A percentile compares a stretch with the other conserved stretches of the same genome.
These are phyloP conservation scores for Lentinula sp. DNA, from an alignment of 768 basidiomycete species.

Conservation along the genomic window DNA sequence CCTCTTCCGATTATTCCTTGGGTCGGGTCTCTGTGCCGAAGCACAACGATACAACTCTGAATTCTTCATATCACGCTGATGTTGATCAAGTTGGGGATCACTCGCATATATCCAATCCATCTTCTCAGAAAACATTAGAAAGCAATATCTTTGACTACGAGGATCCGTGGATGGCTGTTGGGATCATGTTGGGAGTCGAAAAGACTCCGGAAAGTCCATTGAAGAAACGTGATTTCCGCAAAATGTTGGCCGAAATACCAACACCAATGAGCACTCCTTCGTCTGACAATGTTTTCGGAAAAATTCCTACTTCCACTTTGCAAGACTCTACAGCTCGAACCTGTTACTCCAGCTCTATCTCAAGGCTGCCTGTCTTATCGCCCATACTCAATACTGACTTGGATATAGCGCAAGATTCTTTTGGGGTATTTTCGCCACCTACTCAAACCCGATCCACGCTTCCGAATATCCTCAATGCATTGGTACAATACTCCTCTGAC, in stretches of 20 bases:
- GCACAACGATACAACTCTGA: background rate
- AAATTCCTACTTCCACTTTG: background rate
- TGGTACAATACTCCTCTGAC: background rate
- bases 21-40: background rate
- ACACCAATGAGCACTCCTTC: background rate
- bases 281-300: background rate
- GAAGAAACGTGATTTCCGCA: constrained; percentile 3
- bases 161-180: constrained; percentile 40
- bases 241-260: background rate
- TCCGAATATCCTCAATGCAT: background rate
- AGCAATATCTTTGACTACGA: constrained; percentile 32
- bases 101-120: background rate
- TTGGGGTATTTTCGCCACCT: background rate
- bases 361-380: too few relatives aligned
- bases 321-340: background rate
- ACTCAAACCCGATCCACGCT: background rate
- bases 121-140: background rate
- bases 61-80: background rate
- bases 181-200: constrained; percentile 29
- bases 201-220: background rate
- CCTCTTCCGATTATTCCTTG: background rate
- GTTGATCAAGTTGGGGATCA: background rate
- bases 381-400: background rate
- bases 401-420: background rate
- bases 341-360: too few relatives aligned